Percentiles rank a stretch among this genome's conserved stretches.
Evolutionary conservation across 208 protist genomes (phyloP).

Genomic region (Wallacemonas rigidus): DNA sequence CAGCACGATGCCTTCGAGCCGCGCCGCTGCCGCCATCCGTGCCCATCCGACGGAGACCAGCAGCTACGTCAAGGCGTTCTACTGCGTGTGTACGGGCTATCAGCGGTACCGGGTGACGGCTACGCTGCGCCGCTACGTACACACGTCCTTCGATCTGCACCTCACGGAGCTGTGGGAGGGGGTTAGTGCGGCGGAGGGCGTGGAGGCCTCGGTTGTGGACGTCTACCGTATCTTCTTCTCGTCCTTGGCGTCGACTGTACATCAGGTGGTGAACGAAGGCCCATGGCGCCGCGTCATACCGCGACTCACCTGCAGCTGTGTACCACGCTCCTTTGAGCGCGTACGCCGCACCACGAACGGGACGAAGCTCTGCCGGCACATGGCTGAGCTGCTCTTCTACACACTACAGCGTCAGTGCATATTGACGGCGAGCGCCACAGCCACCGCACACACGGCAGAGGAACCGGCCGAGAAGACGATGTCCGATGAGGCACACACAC

Average conservation of each 20-base stretch:
- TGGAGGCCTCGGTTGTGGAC: conserved; percentile 15
- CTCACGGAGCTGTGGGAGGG: conserved; percentile 34
- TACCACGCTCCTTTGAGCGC: conserved; percentile 49
- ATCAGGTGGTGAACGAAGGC: conserved; percentile 14
- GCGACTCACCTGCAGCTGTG: conserved; percentile 64
- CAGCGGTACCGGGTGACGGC: conserved; percentile 52
- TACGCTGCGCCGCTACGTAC: conserved; percentile 61
- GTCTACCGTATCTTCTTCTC: conserved; percentile 1
- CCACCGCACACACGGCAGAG: no score
- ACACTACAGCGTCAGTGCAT: conserved; percentile 43
- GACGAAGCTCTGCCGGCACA: conserved; percentile 66
- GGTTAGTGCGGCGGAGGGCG: background rate
- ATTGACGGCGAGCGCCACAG: background rate
- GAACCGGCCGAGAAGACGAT: no score
- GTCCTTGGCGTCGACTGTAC: background rate
- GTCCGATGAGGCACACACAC: background rate
- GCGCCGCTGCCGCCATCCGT: background rate
- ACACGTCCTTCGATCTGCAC: conserved; percentile 45
- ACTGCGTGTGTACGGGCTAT: conserved; percentile 52
- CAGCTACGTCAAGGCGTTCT: conserved; percentile 64
- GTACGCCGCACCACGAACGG: conserved; percentile 45
- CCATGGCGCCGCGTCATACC: conserved; percentile 50
- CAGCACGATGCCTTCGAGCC: no score
- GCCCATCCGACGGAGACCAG: background rate
- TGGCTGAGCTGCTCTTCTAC: conserved; percentile 73